phyloP scores from a whole-genome alignment of 2,329 filamentous ascomycete species.

The Arthrobotrys iridis region DNA sequence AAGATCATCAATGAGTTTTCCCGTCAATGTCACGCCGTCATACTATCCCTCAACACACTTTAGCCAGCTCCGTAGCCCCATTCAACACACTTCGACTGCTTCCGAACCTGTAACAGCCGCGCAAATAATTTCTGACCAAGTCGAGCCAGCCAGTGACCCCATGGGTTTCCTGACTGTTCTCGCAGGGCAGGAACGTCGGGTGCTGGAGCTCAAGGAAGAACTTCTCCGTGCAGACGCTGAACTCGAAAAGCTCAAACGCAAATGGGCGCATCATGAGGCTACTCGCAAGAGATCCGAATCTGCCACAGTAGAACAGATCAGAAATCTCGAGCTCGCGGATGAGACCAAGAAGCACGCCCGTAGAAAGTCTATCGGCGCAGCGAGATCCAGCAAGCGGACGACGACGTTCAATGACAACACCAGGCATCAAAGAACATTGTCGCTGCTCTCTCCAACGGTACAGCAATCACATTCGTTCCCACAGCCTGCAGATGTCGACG shows the following conservation, averaged over 20 bases:
- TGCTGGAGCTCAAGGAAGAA: constrained; percentile 91
- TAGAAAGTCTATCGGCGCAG: constrained; percentile 58
- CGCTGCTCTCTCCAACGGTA: constrained; percentile 76
- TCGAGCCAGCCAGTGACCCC: constrained; percentile 63
- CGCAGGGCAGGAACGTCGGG: constrained; percentile 87
- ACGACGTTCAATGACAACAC: constrained; percentile 49
- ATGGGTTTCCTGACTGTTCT: constrained; percentile 85
- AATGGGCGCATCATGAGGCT: constrained; percentile 81
- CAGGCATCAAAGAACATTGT: constrained; percentile 67
- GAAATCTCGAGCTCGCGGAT: constrained; percentile 66
- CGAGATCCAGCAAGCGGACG: constrained; percentile 58
- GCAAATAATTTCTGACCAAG: constrained; percentile 16
- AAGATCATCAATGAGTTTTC: constrained; percentile 48
- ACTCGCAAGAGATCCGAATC: constrained; percentile 69
- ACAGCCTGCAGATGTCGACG: constrained; percentile 55
- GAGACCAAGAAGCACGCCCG: constrained; percentile 49
- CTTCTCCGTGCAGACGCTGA: constrained; percentile 83
- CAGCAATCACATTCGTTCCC: constrained; percentile 59
- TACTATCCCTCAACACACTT: constrained; percentile 53
- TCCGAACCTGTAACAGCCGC: constrained; percentile 19
- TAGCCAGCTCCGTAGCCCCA: constrained; percentile 45
- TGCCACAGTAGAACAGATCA: constrained; percentile 67
- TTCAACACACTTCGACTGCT: constrained; percentile 36
- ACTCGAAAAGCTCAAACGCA: constrained; percentile 78
- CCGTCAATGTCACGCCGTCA: constrained; percentile 43